A percentile compares a stretch with the other conserved stretches of the same genome.
These are phyloP conservation scores for Mucuna pruriens DNA, from an alignment of 306 rosid genomes.

Conservation along the genomic window DNA sequence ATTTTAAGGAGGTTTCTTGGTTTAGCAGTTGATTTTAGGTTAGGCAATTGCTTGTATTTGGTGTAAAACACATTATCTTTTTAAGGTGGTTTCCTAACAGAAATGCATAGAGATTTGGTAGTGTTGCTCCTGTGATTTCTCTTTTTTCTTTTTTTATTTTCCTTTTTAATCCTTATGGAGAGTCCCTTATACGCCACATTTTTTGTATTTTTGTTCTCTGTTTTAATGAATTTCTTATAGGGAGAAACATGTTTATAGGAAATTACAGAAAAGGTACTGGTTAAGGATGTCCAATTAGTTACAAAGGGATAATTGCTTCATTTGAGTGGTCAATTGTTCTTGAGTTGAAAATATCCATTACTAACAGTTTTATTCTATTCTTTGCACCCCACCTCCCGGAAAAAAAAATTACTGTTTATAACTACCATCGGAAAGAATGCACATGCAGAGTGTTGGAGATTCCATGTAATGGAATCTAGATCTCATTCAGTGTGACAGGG, in stretches of 20 bases:
- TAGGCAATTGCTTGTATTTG: constrained; percentile 18
- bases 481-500: background rate
- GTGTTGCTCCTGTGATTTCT: background rate
- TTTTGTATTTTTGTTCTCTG: background rate
- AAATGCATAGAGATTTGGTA: background rate
- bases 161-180: background rate
- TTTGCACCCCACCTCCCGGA: background rate
- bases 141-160: background rate
- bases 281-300: background rate
- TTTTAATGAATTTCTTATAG: background rate
- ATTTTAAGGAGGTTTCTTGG: background rate
- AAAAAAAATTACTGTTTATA: background rate
- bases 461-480: background rate
- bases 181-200: background rate
- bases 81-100: background rate
- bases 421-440: background rate
- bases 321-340: background rate
- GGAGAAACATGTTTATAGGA: background rate
- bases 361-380: background rate
- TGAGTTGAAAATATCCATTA: background rate
- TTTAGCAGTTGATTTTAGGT: background rate
- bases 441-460: background rate
- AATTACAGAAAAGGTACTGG: background rate
- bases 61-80: background rate
- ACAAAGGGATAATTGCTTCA: background rate